These are phyloP conservation scores for Neopestalotiopsis sp. DNA, from an alignment of 2,329 filamentous ascomycete genomes.

Conservation along the genomic window DNA sequence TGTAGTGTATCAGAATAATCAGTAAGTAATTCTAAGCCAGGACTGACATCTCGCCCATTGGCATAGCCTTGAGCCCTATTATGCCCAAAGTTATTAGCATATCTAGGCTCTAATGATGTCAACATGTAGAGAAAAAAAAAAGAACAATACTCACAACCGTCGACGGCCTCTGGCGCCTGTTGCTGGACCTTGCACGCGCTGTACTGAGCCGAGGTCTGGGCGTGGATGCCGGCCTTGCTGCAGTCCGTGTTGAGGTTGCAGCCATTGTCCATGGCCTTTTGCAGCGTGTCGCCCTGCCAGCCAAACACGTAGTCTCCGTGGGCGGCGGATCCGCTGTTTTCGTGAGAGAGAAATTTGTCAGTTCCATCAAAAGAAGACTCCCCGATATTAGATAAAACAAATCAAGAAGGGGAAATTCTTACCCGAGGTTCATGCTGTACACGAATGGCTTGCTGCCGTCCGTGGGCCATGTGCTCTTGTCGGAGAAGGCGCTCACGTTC, in stretches of 20 bases:
- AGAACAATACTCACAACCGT: constrained; percentile 46
- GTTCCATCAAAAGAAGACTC: not conserved
- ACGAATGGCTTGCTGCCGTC: constrained; percentile 48
- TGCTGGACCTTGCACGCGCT: constrained; percentile 51
- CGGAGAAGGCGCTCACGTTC: constrained; percentile 46
- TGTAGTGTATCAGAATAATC: not conserved
- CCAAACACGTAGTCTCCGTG: constrained; percentile 59
- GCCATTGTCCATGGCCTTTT: constrained; percentile 51
- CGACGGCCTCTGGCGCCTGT: constrained; percentile 52
- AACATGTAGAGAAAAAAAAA: constrained; percentile 17
- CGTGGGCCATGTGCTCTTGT: constrained; percentile 47
- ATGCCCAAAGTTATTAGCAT: not conserved
- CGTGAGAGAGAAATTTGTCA: not conserved
- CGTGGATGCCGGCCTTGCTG: constrained; percentile 47
- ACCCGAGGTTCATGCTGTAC: constrained; percentile 50
- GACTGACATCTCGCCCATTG: constrained; percentile 36
- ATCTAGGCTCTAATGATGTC: not conserved
- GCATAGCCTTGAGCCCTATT: constrained; percentile 33
- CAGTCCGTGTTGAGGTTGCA: constrained; percentile 54
- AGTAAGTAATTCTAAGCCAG: constrained; percentile 28
- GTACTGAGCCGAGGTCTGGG: constrained; percentile 49
- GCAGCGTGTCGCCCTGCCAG: constrained; percentile 53
- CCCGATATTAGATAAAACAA: not conserved
- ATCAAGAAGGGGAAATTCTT: constrained; percentile 23
- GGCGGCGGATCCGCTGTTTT: constrained; percentile 46